These are phyloP conservation scores for Daldinia bambusicola DNA, from an alignment of 495 filamentous ascomycete genomes.

Conservation along the genomic window DNA sequence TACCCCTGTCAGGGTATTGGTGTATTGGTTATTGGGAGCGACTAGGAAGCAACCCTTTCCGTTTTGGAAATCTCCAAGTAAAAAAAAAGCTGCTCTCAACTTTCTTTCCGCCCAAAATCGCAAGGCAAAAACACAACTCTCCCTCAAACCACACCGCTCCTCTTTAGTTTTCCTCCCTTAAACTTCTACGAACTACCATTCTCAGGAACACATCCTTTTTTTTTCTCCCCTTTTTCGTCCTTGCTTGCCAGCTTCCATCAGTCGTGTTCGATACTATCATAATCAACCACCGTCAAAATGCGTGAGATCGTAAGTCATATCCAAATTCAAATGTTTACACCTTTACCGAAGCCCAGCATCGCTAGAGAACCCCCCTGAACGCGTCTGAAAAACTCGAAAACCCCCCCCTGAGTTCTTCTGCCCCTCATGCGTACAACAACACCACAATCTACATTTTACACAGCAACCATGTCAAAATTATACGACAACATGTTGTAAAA, in stretches of 20 bases:
- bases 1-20: constrained; percentile 12
- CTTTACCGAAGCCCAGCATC: constrained; percentile 78
- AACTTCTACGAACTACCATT: constrained; percentile 44
- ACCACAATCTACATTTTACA: constrained; percentile 8
- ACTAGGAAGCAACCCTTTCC: constrained; percentile 36
- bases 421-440: constrained; percentile 47
- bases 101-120: constrained; percentile 31
- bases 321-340: constrained; percentile 46
- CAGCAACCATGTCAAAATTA: background rate
- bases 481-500: background rate
- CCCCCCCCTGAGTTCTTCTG: constrained; percentile 32
- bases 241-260: constrained; percentile 40
- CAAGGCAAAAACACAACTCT: constrained; percentile 42
- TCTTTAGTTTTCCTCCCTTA: constrained; percentile 44
- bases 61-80: constrained; percentile 38
- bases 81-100: constrained; percentile 40
- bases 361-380: constrained; percentile 60
- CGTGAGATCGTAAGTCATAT: constrained; percentile 87
- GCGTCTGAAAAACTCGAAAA: constrained; percentile 67
- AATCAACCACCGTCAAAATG: constrained; percentile 68
- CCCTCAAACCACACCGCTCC: constrained; percentile 43
- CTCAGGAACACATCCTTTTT: constrained; percentile 43
- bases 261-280: constrained; percentile 38
- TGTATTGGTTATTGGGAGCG: constrained; percentile 4
- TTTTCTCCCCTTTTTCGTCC: constrained; percentile 8